These are phyloP conservation scores for Chrysoporthe deuterocubensis DNA, from an alignment of 2,329 filamentous ascomycete species.

Conservation along the genomic window DNA sequence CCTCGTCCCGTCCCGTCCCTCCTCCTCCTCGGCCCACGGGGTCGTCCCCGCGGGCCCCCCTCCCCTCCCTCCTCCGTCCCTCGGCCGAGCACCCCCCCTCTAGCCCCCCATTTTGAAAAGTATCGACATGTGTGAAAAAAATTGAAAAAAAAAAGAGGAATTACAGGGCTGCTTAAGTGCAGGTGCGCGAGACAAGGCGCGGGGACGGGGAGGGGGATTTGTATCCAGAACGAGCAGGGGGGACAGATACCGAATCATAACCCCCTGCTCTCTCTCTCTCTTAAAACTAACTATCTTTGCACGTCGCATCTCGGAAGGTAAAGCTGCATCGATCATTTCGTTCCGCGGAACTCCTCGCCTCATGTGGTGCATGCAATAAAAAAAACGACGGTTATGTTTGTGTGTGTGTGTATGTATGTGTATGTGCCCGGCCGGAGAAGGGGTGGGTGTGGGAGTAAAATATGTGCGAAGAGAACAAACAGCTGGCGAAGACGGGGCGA, in stretches of 20 bases:
- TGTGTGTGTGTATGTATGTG: conserved; percentile 11
- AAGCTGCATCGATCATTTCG: conserved; percentile 14
- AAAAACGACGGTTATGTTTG: neutral
- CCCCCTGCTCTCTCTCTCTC: neutral
- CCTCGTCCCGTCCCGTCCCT: no score
- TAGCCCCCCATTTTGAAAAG: neutral
- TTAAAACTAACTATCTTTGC: neutral
- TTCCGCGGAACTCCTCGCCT: conserved; percentile 26
- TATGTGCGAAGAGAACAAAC: conserved; percentile 25
- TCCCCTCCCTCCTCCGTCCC: neutral
- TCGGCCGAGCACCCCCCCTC: no score
- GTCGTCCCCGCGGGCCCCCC: no score
- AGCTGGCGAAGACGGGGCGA: no score
- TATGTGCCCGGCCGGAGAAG: neutral
- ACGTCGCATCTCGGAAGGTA: neutral
- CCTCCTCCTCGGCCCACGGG: no score
- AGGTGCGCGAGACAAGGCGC: no score
- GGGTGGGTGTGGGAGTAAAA: neutral
- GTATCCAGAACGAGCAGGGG: neutral
- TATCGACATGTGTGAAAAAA: neutral
- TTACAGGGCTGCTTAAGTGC: neutral
- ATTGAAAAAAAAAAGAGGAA: neutral
- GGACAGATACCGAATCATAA: neutral
- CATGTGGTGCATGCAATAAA: conserved; percentile 15
- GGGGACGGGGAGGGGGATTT: neutral